Evolutionary conservation across 2,329 filamentous ascomycete genomes (phyloP).

Genomic region (Teratosphaeria gauchensis): DNA sequence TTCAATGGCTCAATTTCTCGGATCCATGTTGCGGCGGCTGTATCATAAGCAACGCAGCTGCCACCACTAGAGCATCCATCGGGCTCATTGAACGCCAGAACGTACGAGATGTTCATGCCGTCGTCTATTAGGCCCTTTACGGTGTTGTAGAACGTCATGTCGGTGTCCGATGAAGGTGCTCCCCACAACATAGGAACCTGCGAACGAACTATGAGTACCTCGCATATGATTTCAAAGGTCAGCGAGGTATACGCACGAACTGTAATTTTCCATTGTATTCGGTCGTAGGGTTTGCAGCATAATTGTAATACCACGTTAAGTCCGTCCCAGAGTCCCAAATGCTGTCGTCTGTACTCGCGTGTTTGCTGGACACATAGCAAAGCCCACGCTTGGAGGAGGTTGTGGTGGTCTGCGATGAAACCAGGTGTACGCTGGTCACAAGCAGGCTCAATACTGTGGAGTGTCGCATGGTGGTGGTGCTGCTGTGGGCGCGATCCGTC

Average conservation of each 20-base stretch:
- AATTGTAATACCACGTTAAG: slow-evolving; percentile 83
- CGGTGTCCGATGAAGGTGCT: slow-evolving; percentile 36
- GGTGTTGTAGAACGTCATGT: slow-evolving; percentile 51
- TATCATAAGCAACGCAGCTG: slow-evolving; percentile 48
- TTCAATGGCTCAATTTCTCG: slow-evolving; percentile 61
- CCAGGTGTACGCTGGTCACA: neutral
- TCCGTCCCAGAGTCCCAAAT: slow-evolving; percentile 52
- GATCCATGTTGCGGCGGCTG: slow-evolving; percentile 61
- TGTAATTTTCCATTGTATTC: slow-evolving; percentile 44
- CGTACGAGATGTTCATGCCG: slow-evolving; percentile 52
- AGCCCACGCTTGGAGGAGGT: slow-evolving; percentile 60
- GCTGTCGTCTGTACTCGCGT: slow-evolving; percentile 51
- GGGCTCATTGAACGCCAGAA: slow-evolving; percentile 74
- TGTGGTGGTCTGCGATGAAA: slow-evolving; percentile 15
- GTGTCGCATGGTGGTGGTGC: neutral
- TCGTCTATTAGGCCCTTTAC: slow-evolving; percentile 47
- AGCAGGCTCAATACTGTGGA: neutral
- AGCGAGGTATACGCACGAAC: slow-evolving; percentile 33
- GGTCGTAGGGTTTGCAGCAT: slow-evolving; percentile 42
- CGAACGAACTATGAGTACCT: no score
- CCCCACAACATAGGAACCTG: slow-evolving; percentile 72
- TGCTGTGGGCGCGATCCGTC: neutral
- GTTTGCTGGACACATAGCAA: slow-evolving; percentile 51
- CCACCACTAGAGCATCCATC: slow-evolving; percentile 54
- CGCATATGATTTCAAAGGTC: no score